Conservation (phyloP, 345 rosid species). For the Linum trigynum region DNA sequence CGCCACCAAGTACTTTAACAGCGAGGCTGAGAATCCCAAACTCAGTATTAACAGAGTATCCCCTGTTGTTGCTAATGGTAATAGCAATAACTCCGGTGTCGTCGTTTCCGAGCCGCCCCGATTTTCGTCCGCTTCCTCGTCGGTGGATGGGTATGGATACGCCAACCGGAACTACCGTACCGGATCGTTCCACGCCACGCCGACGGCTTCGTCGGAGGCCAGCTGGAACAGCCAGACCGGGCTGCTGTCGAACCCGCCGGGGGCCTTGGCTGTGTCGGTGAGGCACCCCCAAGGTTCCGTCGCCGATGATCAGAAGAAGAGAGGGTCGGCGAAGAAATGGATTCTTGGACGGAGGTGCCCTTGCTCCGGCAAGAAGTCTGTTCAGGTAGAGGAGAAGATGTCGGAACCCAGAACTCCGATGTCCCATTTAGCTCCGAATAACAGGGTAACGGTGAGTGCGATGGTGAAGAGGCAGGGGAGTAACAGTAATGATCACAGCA, state of each 20-base stretch:
- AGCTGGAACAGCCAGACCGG: conserved; percentile 94
- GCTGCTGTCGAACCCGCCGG: conserved; percentile 50
- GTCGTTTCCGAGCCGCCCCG: conserved; percentile 30
- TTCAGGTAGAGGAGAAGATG: conserved; percentile 47
- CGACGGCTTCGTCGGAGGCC: conserved; percentile 73
- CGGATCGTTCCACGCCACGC: conserved; percentile 44
- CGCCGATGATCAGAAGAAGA: conserved; percentile 14
- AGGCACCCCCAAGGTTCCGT: conserved; percentile 14
- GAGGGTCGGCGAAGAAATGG: conserved; percentile 30
- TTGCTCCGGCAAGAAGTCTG: conserved; percentile 49
- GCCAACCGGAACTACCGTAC: conserved; percentile 20
- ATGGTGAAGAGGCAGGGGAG: conserved; percentile 4
- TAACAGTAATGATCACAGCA: too few species aligned
- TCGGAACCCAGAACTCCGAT: conserved; percentile 25
- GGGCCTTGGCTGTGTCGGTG: conserved; percentile 35
- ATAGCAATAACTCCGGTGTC: conserved; percentile 4
- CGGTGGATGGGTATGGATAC: conserved; percentile 33
- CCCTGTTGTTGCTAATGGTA: conserved; percentile 17
- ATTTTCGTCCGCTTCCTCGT: conserved; percentile 50
- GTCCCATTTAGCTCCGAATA: conserved; percentile 5
- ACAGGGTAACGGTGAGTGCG: neutral
- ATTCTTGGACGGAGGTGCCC: conserved; percentile 57
- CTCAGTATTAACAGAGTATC: conserved; percentile 27
- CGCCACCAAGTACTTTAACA: conserved; percentile 60
- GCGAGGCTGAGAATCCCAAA: conserved; percentile 20